phyloP scores from a whole-genome alignment of 768 basidiomycete species.

The Cytidiella melzeri region DNA sequence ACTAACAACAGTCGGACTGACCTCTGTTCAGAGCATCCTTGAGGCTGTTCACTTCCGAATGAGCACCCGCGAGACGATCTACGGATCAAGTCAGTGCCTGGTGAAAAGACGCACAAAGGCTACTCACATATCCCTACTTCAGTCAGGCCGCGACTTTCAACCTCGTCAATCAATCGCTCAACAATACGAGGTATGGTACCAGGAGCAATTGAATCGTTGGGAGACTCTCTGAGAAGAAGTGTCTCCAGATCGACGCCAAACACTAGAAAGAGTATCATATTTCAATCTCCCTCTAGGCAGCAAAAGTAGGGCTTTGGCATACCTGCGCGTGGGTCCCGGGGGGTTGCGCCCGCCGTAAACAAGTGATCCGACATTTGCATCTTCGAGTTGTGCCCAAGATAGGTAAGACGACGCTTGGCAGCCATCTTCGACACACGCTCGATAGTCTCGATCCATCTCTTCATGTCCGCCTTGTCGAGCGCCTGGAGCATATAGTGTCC shows the following conservation, averaged over 20 bases:
- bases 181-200: constrained; percentile 65
- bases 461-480: constrained; percentile 62
- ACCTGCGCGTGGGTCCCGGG: constrained; percentile 76
- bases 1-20: constrained; percentile 18
- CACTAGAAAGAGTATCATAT: constrained; percentile 14
- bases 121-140: constrained; percentile 81
- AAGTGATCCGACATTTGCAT: constrained; percentile 71
- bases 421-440: constrained; percentile 64
- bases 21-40: constrained; percentile 75
- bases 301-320: constrained; percentile 23
- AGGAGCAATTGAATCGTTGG: constrained; percentile 39
- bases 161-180: constrained; percentile 57
- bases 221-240: constrained; percentile 60
- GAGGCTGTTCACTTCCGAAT: constrained; percentile 58
- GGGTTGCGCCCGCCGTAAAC: constrained; percentile 49
- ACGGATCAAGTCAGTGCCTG: constrained; percentile 3
- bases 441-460: constrained; percentile 73
- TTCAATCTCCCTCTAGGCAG: not conserved
- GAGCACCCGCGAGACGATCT: constrained; percentile 84
- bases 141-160: constrained; percentile 68
- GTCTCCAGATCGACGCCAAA: constrained; percentile 75
- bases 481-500: constrained; percentile 80
- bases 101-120: not conserved
- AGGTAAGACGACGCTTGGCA: constrained; percentile 74
- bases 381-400: constrained; percentile 71